phyloP scores from a whole-genome alignment of 2,329 filamentous ascomycete species.

The Hypoxylon sp. region DNA sequence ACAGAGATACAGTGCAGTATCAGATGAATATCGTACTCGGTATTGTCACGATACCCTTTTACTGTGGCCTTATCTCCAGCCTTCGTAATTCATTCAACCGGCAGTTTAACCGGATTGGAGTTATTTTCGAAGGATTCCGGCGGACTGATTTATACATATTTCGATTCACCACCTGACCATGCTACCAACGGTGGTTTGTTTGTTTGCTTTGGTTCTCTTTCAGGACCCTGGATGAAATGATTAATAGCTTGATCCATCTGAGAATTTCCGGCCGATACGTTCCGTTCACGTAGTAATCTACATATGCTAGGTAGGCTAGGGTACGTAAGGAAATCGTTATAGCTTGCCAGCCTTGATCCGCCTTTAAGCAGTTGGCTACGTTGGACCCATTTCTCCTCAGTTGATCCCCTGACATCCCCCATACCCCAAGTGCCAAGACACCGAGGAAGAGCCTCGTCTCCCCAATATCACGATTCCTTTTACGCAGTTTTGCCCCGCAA shows the following conservation, averaged over 20 bases:
- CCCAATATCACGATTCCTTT: constrained; percentile 33
- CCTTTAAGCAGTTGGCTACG: constrained; percentile 18
- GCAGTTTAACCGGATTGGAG: constrained; percentile 18
- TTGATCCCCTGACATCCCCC: constrained; percentile 24
- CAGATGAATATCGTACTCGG: constrained; percentile 28
- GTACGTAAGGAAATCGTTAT: constrained; percentile 6
- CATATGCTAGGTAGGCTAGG: neutral
- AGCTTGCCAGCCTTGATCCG: constrained; percentile 11
- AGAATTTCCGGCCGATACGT: constrained; percentile 2
- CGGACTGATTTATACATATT: constrained; percentile 12
- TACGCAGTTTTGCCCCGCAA: constrained; percentile 35
- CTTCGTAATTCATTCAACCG: constrained; percentile 27
- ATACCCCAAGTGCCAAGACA: constrained; percentile 49
- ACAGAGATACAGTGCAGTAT: constrained; percentile 3
- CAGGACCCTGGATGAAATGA: neutral
- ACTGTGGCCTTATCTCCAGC: constrained; percentile 10
- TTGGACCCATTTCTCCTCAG: constrained; percentile 25
- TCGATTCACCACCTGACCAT: neutral
- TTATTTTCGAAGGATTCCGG: constrained; percentile 14
- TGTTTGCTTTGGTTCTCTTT: neutral
- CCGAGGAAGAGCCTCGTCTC: constrained; percentile 49
- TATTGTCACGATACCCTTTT: constrained; percentile 28
- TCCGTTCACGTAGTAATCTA: constrained; percentile 2
- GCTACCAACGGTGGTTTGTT: constrained; percentile 3
- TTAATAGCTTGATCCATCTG: neutral